Evolutionary conservation across 345 rosid genomes (phyloP), one percentile per base, ranked within the genome.

Genomic region (Luvunga scandens): DNA sequence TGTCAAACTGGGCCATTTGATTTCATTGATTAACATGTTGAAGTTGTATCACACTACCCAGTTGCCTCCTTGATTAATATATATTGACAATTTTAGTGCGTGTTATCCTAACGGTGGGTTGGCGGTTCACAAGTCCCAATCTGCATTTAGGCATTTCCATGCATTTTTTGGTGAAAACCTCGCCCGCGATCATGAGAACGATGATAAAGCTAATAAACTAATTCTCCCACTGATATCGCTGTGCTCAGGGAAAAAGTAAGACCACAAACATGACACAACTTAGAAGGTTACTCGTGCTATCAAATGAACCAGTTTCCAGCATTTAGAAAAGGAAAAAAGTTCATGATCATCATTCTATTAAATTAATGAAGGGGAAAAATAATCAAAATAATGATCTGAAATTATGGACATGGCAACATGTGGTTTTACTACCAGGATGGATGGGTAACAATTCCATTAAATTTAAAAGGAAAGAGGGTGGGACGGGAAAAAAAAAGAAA

Each of bases 71-170:
- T 50, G 25, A 39, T 38, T 73, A 24, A 59, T 24, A 6, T 60
- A 60, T 4, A 10, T 9, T 0, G 24, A 34, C 45, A 34, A 34
- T 14, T 6, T 22, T 36, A 21, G 19, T 9, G 12, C 50, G 36
- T 57, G 4, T 13, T 19, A 55, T 19, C 25, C 2, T 2, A 45
- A 21, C 24, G 60, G 39, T 6, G 16, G 75, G 45, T 30, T 45
- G 77, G 69, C 22, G 0, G 78, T 50, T 75, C 71, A 64, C 50
- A 50, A 57, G 72, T 75, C 78, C 13, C 18, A 27, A 53, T 75
- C 53, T 18, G 31, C 38, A 2, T 12, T 42, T 45, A 45, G 50
- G 50, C 50, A 45, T 0, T 9, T 57, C 13, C n/a, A 5, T 22
- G 30, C 57, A 62, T 19, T 30, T n/a, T 36, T n/a, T 34, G 2